Evolutionary conservation across 2,329 filamentous ascomycete species (phyloP).

Genomic region (Escovopsis sp.): DNA sequence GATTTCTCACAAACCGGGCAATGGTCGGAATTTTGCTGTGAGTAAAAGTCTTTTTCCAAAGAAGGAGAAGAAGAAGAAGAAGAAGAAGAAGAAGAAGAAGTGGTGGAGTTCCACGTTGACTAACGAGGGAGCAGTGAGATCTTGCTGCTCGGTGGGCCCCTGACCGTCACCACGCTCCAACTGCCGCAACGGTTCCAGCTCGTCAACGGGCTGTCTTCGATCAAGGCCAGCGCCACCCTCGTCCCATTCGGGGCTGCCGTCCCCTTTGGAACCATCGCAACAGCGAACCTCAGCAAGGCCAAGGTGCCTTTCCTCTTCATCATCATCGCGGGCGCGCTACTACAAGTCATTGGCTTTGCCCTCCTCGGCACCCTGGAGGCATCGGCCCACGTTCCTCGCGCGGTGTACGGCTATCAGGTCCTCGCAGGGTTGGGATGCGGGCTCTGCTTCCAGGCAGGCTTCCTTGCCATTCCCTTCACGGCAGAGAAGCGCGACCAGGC

Average conservation of each 20-base stretch:
- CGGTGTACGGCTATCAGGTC: slow-evolving; percentile 1
- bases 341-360: not conserved
- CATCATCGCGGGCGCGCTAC: not conserved
- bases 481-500: not conserved
- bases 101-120: too few species aligned
- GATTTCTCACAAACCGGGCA: not conserved
- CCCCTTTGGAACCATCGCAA: not conserved
- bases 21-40: not conserved
- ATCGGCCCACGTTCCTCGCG: not conserved
- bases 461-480: not conserved
- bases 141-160: slow-evolving; percentile 1
- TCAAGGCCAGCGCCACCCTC: slow-evolving; percentile 7
- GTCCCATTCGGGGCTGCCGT: slow-evolving; percentile 6
- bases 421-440: slow-evolving; percentile 2
- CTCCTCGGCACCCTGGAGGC: not conserved
- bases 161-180: slow-evolving; percentile 5
- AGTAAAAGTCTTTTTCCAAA: too few species aligned
- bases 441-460: not conserved
- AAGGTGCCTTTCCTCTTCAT: not conserved
- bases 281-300: not conserved
- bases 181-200: slow-evolving; percentile 10
- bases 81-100: too few species aligned
- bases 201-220: slow-evolving; percentile 4
- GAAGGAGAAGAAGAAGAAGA: too few species aligned
- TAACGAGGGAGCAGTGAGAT: not conserved